Conservation (phyloP, 768 basidiomycete species). For the Vararia minispora region DNA sequence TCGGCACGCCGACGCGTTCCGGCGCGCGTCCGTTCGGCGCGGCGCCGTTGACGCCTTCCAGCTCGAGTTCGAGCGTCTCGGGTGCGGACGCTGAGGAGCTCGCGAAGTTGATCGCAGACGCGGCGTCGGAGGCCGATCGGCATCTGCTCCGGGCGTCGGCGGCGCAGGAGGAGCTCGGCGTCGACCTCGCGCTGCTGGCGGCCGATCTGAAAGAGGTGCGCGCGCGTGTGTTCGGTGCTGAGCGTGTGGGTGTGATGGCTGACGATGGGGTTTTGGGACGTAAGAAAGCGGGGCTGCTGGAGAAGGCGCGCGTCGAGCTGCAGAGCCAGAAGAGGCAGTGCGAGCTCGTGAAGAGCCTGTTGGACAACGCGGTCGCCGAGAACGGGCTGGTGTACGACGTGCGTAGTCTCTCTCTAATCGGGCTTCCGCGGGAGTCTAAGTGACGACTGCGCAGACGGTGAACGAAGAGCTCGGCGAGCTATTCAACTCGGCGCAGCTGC, state of each 20-base stretch:
- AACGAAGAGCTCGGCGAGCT: conserved; percentile 90
- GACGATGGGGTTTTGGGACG: too few species aligned
- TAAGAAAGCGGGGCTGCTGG: conserved; percentile 57
- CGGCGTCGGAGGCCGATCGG: conserved; percentile 47
- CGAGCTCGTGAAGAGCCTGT: conserved; percentile 67
- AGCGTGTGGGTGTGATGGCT: too few species aligned
- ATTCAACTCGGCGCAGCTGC: conserved; percentile 77
- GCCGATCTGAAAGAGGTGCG: conserved; percentile 50
- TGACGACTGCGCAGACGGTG: conserved; percentile 60
- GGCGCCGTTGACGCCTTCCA: conserved; percentile 20
- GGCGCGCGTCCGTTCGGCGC: conserved; percentile 14
- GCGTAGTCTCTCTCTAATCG: conserved; percentile 13
- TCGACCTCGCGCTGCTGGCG: conserved; percentile 36
- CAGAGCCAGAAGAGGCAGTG: conserved; percentile 62
- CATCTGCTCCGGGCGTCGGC: conserved; percentile 39
- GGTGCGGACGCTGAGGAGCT: conserved; percentile 21
- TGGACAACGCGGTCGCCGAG: conserved; percentile 71
- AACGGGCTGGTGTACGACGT: conserved; percentile 94
- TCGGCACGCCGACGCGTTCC: conserved; percentile 33
- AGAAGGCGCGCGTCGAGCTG: conserved; percentile 51
- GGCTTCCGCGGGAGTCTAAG: background rate
- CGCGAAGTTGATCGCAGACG: conserved; percentile 36
- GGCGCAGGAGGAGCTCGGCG: conserved; percentile 44
- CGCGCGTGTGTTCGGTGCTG: too few species aligned
- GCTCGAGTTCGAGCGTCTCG: conserved; percentile 14